Conservation (phyloP, 2,329 filamentous ascomycete species). For the Byssoonygena ceratinophila region DNA sequence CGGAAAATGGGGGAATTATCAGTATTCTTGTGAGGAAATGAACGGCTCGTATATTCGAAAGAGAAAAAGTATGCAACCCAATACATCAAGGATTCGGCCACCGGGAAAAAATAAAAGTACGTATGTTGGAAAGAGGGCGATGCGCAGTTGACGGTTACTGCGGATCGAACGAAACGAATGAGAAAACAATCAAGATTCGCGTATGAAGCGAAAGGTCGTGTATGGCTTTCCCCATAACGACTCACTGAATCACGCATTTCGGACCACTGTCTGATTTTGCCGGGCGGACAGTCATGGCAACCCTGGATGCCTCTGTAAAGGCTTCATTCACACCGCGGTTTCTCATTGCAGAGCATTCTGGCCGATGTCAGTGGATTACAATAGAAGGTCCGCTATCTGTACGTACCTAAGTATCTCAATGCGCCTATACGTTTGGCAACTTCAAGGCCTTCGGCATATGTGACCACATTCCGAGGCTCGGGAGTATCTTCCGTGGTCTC, state of each 20-base stretch:
- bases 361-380: background rate
- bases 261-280: constrained; percentile 26
- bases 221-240: background rate
- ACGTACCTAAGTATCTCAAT: constrained; percentile 70
- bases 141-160: background rate
- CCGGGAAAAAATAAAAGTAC: constrained; percentile 5
- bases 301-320: constrained; percentile 92
- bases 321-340: constrained; percentile 97
- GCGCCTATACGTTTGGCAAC: constrained; percentile 87
- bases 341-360: constrained; percentile 95
- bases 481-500: constrained; percentile 49
- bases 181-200: background rate
- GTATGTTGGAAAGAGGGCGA: constrained; percentile 4
- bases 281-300: constrained; percentile 56
- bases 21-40: background rate
- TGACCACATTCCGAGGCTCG: constrained; percentile 48
- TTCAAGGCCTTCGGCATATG: constrained; percentile 82
- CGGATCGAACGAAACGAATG: constrained; percentile 6
- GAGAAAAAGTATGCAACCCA: background rate
- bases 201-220: background rate
- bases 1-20: background rate
- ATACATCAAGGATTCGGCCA: constrained; percentile 3
- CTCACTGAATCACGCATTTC: constrained; percentile 30
- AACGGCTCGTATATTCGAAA: background rate
- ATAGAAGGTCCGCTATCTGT: background rate